Evolutionary conservation across 1,284 basidiomycete genomes (phyloP).

Genomic region (Lentinus polychrous): DNA sequence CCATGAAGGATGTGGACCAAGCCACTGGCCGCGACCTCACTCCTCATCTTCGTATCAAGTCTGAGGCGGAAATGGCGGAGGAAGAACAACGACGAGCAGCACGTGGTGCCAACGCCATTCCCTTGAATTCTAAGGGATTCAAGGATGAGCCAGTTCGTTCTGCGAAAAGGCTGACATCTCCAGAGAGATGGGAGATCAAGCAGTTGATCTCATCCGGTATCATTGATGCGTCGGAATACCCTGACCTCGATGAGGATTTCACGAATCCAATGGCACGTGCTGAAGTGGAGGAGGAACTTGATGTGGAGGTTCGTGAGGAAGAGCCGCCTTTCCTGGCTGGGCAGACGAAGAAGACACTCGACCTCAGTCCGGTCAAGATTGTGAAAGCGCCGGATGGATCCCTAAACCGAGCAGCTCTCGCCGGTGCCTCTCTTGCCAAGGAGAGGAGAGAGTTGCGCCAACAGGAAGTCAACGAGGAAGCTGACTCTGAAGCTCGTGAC

Average conservation of each 20-base stretch:
- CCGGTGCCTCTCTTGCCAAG: conserved; percentile 89
- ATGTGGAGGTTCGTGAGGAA: conserved; percentile 95
- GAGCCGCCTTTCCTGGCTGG: conserved; percentile 96
- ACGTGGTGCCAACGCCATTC: conserved; percentile 67
- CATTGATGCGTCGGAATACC: conserved; percentile 90
- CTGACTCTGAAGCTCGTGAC: conserved; percentile 90
- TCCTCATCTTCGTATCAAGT: conserved; percentile 90
- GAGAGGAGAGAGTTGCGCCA: conserved; percentile 92
- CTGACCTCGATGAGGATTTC: conserved; percentile 92
- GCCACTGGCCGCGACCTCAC: conserved; percentile 83
- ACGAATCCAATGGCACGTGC: conserved; percentile 69
- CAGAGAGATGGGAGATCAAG: conserved; percentile 99
- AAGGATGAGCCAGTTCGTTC: conserved; percentile 53
- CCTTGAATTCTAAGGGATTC: conserved; percentile 37
- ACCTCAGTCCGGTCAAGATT: conserved; percentile 96
- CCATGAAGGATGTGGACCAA: conserved; percentile 99
- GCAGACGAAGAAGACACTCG: conserved; percentile 91
- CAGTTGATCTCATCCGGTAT: conserved; percentile 96
- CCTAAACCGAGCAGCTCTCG: conserved; percentile 90
- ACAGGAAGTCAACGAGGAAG: conserved; percentile 91
- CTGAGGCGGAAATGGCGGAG: conserved; percentile 81
- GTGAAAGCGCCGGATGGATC: conserved; percentile 94
- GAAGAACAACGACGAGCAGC: conserved; percentile 65
- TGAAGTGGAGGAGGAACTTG: conserved; percentile 92
- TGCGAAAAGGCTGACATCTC: conserved; percentile 90